Conservation (phyloP, 805 yeast species). For the Myxozyma kluyveri region DNA sequence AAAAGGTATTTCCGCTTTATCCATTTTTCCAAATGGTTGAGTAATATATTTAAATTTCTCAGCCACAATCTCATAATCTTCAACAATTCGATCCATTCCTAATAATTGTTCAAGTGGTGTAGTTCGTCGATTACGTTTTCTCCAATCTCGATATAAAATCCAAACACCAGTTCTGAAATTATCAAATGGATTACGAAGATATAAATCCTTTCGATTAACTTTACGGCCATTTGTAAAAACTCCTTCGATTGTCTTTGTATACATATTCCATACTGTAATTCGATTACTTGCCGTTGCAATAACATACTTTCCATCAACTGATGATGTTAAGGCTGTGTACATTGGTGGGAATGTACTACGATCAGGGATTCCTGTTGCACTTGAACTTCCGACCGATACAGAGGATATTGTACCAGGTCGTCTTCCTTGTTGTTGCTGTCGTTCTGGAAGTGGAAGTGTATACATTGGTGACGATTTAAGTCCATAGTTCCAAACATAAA, state of each 20-base stretch:
- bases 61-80: slow-evolving; percentile 11
- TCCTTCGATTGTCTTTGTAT: slow-evolving; percentile 10
- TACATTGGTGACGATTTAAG: slow-evolving; percentile 4
- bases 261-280: slow-evolving; percentile 18
- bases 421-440: not conserved
- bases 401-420: not conserved
- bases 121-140: not conserved
- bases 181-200: slow-evolving; percentile 11
- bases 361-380: not conserved
- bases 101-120: not conserved
- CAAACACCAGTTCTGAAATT: slow-evolving; percentile 11
- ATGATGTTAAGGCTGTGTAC: slow-evolving; percentile 9
- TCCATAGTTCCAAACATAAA: slow-evolving; percentile 18
- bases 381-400: not conserved
- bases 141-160: slow-evolving; percentile 18
- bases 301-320: slow-evolving; percentile 16
- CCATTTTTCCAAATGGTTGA: slow-evolving; percentile 14
- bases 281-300: slow-evolving; percentile 14
- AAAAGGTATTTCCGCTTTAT: too few species aligned
- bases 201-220: slow-evolving; percentile 2
- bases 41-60: slow-evolving; percentile 11
- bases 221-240: slow-evolving; percentile 19
- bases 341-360: not conserved
- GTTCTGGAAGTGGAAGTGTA: slow-evolving; percentile 7
- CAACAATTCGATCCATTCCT: slow-evolving; percentile 1